phyloP scores from a whole-genome alignment of 371 early-diverging fungal species.

The Globomyces sp. region DNA sequence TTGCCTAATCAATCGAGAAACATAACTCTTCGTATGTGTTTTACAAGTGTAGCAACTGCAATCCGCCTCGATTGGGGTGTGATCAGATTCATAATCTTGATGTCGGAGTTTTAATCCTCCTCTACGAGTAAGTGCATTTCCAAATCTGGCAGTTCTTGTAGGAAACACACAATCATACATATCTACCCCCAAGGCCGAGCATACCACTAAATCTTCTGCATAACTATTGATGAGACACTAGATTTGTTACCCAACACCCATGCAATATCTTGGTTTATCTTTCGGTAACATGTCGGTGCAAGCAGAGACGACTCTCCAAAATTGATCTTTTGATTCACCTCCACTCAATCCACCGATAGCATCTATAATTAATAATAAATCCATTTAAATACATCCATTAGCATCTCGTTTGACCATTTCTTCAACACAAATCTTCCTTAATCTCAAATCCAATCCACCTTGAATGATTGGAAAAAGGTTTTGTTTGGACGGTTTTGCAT shows the following conservation, averaged over 20 bases:
- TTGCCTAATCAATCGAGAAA: slow-evolving; percentile 65
- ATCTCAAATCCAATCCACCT: slow-evolving; percentile 79
- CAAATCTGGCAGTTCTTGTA: slow-evolving; percentile 95
- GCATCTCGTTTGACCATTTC: slow-evolving; percentile 88
- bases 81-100: slow-evolving; percentile 63
- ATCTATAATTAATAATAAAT: slow-evolving; percentile 28
- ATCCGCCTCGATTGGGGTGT: slow-evolving; percentile 74
- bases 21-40: slow-evolving; percentile 68
- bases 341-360: slow-evolving; percentile 88
- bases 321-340: slow-evolving; percentile 91
- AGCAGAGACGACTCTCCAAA: slow-evolving; percentile 76
- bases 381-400: slow-evolving; percentile 74
- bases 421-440: slow-evolving; percentile 75
- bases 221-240: no score
- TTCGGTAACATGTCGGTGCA: slow-evolving; percentile 85
- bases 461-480: slow-evolving; percentile 96
- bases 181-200: slow-evolving; percentile 91
- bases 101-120: slow-evolving; percentile 74
- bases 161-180: slow-evolving; percentile 99
- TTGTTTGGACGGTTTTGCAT: slow-evolving; percentile 71
- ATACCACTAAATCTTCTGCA: slow-evolving; percentile 84
- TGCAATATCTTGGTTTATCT: slow-evolving; percentile 91
- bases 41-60: slow-evolving; percentile 88
- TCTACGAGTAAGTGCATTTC: slow-evolving; percentile 80
- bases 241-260: slow-evolving; percentile 89